A percentile compares a stretch with the other conserved stretches of the same genome.
phyloP scores from a whole-genome alignment of 1,139 yeast genomes.

The Protomyces gravidus region DNA sequence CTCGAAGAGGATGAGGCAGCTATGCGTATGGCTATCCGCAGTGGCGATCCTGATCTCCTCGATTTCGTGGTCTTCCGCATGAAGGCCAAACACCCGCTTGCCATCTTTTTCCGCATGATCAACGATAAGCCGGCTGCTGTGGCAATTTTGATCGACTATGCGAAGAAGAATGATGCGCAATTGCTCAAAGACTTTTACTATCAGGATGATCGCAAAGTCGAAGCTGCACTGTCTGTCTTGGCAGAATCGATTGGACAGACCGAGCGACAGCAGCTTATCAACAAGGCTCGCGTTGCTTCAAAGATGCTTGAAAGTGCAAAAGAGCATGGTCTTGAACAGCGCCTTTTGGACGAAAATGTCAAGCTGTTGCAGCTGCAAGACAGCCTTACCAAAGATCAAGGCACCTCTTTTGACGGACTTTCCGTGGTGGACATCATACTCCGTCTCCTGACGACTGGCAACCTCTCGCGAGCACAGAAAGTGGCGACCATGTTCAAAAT shows the following conservation, averaged over 20 bases:
- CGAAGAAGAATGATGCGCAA: conserved; percentile 40
- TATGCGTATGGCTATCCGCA: conserved; percentile 60
- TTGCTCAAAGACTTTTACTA: conserved; percentile 53
- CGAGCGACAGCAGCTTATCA: conserved; percentile 29
- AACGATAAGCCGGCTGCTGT: conserved; percentile 47
- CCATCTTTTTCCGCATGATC: conserved; percentile 55
- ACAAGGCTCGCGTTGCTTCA: conserved; percentile 38
- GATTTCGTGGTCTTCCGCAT: conserved; percentile 56
- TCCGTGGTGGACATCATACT: conserved; percentile 57
- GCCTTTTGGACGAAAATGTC: conserved; percentile 49
- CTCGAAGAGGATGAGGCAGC: conserved; percentile 75
- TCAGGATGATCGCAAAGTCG: conserved; percentile 55
- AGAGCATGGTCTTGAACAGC: conserved; percentile 38
- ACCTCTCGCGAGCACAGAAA: conserved; percentile 54
- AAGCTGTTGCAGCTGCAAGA: conserved; percentile 21
- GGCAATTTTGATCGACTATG: conserved; percentile 46
- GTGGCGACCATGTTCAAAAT: conserved; percentile 61
- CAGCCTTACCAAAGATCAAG: conserved; percentile 48
- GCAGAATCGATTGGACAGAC: conserved; percentile 36
- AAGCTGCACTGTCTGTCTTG: conserved; percentile 47
- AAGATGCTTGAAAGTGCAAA: conserved; percentile 37
- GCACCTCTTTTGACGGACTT: conserved; percentile 51
- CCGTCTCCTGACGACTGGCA: conserved; percentile 55
- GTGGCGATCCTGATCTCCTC: conserved; percentile 59
- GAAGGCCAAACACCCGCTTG: conserved; percentile 47